Evolutionary conservation across 176 grass and related monocot genomes (phyloP).

Genomic region (Rhynchospora pubera): DNA sequence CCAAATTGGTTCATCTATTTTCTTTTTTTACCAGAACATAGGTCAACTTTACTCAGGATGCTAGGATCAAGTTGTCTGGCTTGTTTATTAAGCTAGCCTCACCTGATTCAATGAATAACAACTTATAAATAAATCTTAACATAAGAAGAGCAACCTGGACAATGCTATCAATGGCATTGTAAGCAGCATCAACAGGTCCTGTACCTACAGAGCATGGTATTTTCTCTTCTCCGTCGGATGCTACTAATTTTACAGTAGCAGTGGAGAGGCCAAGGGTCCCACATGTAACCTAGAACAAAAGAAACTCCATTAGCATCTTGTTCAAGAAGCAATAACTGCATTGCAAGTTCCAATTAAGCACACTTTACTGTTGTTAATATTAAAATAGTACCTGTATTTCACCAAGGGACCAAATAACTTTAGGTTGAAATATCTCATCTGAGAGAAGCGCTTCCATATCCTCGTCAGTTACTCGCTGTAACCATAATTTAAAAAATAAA

Average conservation of each 20-base stretch:
- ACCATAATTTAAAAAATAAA: constrained; percentile 10
- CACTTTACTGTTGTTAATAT: too few relatives aligned
- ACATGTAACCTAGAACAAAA: constrained; percentile 50
- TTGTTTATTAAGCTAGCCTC: background rate
- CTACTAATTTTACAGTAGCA: constrained; percentile 84
- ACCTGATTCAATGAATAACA: background rate
- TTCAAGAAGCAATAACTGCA: constrained; percentile 4
- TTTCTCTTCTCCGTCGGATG: constrained; percentile 62
- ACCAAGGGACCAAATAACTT: constrained; percentile 83
- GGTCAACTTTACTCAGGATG: background rate
- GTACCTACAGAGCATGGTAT: constrained; percentile 71
- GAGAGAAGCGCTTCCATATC: constrained; percentile 86
- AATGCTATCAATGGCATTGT: constrained; percentile 93
- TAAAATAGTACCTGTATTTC: constrained; percentile 67
- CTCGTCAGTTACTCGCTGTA: constrained; percentile 79
- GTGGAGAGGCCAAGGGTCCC: constrained; percentile 87
- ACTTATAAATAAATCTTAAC: background rate
- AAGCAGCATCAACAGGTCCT: constrained; percentile 93
- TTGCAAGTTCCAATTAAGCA: background rate
- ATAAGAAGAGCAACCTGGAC: constrained; percentile 47
- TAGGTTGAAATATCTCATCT: constrained; percentile 95
- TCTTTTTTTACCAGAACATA: background rate
- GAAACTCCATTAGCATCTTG: background rate
- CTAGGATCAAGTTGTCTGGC: background rate
- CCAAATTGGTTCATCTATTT: background rate